phyloP scores from a whole-genome alignment of 2,329 filamentous ascomycete genomes.

The Cordyceps militaris region DNA sequence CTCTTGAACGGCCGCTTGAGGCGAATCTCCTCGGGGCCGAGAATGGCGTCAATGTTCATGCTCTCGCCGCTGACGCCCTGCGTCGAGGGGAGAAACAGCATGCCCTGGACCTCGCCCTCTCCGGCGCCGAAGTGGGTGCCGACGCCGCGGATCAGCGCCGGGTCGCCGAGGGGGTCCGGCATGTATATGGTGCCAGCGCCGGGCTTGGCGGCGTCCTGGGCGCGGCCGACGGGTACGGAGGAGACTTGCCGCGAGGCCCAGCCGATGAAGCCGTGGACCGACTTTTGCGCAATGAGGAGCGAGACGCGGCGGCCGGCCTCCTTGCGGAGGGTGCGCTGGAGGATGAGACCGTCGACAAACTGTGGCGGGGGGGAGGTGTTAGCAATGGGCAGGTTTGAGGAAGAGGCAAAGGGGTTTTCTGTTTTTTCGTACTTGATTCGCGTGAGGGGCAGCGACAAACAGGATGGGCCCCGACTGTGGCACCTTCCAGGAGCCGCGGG shows the following conservation, averaged over 20 bases:
- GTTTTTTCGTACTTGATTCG: slow-evolving; percentile 66
- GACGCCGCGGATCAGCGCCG: slow-evolving; percentile 69
- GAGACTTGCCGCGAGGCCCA: slow-evolving; percentile 78
- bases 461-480: slow-evolving; percentile 83
- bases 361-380: slow-evolving; percentile 29
- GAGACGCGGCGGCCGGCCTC: slow-evolving; percentile 85
- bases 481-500: slow-evolving; percentile 89
- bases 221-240: slow-evolving; percentile 85
- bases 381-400: background rate
- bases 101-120: slow-evolving; percentile 69
- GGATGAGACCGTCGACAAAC: slow-evolving; percentile 92
- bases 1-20: slow-evolving; percentile 85
- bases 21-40: slow-evolving; percentile 71
- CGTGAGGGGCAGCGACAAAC: slow-evolving; percentile 93
- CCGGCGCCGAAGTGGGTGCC: slow-evolving; percentile 73
- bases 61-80: slow-evolving; percentile 71
- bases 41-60: slow-evolving; percentile 75
- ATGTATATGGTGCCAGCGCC: slow-evolving; percentile 77
- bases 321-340: slow-evolving; percentile 82
- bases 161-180: slow-evolving; percentile 78
- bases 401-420: background rate
- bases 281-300: slow-evolving; percentile 91
- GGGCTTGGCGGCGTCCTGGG: slow-evolving; percentile 79
- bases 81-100: slow-evolving; percentile 78
- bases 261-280: slow-evolving; percentile 89